Evolutionary conservation across 2,329 filamentous ascomycete species (phyloP).

Genomic region (Scleromitrula shiraiana): DNA sequence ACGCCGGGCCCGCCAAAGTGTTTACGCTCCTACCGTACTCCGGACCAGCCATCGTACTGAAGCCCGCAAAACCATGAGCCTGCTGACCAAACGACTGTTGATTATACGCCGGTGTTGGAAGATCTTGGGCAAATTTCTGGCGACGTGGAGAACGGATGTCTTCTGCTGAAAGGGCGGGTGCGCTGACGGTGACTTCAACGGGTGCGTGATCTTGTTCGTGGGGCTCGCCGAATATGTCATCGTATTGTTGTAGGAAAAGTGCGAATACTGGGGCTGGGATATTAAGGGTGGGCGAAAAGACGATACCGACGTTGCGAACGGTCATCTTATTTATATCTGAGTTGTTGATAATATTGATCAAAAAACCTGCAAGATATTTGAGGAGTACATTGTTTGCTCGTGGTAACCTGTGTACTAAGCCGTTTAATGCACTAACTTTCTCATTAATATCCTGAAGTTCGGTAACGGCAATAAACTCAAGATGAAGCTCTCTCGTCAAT

Average conservation of each 20-base stretch:
- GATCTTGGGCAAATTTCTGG: constrained; percentile 54
- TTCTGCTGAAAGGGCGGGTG: constrained; percentile 39
- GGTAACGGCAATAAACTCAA: constrained; percentile 78
- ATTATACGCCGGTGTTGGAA: constrained; percentile 56
- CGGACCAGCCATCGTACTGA: constrained; percentile 25
- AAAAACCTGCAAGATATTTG: constrained; percentile 75
- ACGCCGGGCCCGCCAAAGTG: constrained; percentile 26
- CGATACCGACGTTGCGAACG: constrained; percentile 92
- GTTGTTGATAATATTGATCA: constrained; percentile 89
- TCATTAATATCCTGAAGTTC: constrained; percentile 68
- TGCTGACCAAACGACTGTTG: constrained; percentile 28
- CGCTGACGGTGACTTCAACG: constrained; percentile 36
- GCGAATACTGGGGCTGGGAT: constrained; percentile 93
- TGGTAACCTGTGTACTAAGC: constrained; percentile 73
- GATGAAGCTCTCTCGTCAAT: constrained; percentile 79
- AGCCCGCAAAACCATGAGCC: constrained; percentile 41
- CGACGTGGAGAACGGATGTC: constrained; percentile 56
- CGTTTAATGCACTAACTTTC: constrained; percentile 69
- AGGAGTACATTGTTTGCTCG: constrained; percentile 73
- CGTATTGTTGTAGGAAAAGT: constrained; percentile 84
- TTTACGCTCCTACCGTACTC: constrained; percentile 25
- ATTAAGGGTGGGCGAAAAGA: constrained; percentile 94
- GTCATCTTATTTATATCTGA: constrained; percentile 95
- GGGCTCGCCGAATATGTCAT: constrained; percentile 71
- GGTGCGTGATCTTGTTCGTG: constrained; percentile 54